Percentiles rank a stretch among this genome's conserved stretches.
Conservation (phyloP, 116 monocot genomes). For the Cymodocea nodosa region DNA sequence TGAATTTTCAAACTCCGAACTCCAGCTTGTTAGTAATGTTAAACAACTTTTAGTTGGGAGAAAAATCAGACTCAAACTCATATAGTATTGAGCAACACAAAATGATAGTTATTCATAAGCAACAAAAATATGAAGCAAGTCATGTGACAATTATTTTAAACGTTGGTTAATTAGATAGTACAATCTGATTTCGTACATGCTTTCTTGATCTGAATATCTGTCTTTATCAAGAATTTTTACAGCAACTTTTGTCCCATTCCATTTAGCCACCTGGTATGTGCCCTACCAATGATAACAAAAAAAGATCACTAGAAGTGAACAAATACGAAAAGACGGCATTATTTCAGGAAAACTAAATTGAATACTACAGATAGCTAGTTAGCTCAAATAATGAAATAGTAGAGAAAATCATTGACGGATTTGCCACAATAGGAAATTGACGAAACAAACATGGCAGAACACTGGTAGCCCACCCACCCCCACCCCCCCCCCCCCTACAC, state of each 20-base stretch:
- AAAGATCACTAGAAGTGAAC: background rate
- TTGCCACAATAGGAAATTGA: background rate
- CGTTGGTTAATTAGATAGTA: background rate
- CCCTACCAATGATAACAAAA: constrained; percentile 15
- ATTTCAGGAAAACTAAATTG: no score
- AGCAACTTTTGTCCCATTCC: constrained; percentile 90
- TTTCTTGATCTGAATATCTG: constrained; percentile 58
- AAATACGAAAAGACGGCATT: background rate
- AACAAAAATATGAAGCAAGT: background rate
- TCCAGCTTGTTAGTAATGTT: no score
- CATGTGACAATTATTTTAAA: background rate
- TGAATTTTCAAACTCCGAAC: no score
- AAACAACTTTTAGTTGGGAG: no score
- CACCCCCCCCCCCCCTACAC: no score
- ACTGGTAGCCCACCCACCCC: background rate
- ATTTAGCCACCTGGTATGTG: constrained; percentile 64
- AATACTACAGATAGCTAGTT: no score
- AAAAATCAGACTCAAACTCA: no score
- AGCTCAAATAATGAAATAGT: no score
- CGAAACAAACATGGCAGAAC: background rate
- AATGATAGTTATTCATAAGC: no score
- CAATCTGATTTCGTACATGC: constrained; percentile 38
- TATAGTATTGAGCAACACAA: no score
- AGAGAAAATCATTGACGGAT: background rate
- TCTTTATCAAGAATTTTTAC: constrained; percentile 85